phyloP scores from a whole-genome alignment of 495 filamentous ascomycete genomes.

The Extremus antarcticus region DNA sequence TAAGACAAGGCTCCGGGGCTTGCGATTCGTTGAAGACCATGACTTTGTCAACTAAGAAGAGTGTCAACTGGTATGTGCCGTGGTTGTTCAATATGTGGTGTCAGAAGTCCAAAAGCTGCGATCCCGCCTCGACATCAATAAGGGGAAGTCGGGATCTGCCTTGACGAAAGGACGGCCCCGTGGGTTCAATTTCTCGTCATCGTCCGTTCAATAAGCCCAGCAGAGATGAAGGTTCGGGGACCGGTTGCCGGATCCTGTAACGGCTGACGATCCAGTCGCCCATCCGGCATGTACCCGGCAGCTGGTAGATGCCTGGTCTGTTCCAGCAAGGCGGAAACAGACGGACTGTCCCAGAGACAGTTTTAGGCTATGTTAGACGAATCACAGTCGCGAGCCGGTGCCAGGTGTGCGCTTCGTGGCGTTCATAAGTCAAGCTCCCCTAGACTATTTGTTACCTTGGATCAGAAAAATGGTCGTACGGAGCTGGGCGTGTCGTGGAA shows the following conservation, averaged over 20 bases:
- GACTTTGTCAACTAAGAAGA: not conserved
- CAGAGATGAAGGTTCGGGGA: not conserved
- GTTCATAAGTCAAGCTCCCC: too few species aligned
- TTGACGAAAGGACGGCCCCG: not conserved
- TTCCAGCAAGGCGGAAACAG: not conserved
- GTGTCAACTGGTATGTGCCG: too few species aligned
- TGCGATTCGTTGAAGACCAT: not conserved
- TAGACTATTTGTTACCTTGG: too few species aligned
- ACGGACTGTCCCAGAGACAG: not conserved
- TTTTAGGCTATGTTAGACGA: not conserved
- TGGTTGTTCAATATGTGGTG: too few species aligned
- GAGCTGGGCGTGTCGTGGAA: too few species aligned
- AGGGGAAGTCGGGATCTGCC: too few species aligned
- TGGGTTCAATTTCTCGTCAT: not conserved
- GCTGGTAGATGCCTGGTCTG: not conserved
- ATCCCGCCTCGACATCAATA: too few species aligned
- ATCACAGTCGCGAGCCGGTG: not conserved
- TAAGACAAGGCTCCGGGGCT: not conserved
- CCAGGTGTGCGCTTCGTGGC: not conserved
- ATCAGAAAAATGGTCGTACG: too few species aligned
- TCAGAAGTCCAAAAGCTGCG: too few species aligned
- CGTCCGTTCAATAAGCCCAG: not conserved
- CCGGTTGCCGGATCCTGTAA: not conserved
- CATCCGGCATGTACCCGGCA: not conserved
- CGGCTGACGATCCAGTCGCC: not conserved